Evolutionary conservation across 106 monocot genomes (phyloP).

Genomic region (Posidonia australis): DNA sequence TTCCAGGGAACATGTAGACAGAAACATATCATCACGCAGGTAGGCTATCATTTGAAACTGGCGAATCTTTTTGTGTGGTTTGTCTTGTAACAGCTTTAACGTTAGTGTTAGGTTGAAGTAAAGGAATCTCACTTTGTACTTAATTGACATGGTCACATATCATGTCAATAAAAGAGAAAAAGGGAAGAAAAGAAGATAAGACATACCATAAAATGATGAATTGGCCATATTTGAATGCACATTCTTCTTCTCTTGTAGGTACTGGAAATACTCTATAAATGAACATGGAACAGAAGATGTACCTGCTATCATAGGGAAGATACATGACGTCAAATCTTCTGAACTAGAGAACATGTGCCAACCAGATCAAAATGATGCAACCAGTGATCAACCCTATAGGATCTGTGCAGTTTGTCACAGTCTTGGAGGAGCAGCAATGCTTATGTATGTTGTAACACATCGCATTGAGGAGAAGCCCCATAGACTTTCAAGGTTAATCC

Average conservation of each 20-base stretch:
- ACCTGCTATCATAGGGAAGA: constrained; percentile 82
- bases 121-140: neutral
- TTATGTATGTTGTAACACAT: constrained; percentile 77
- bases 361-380: constrained; percentile 9
- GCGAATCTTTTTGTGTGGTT: neutral
- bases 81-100: neutral
- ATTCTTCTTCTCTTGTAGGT: constrained; percentile 33
- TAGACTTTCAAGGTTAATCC: constrained; percentile 59
- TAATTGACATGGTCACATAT: neutral
- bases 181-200: neutral
- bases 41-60: constrained; percentile 16
- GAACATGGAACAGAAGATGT: constrained; percentile 89
- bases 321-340: constrained; percentile 76
- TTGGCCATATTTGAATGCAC: neutral
- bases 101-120: neutral
- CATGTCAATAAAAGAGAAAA: neutral
- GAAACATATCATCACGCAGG: constrained; percentile 80
- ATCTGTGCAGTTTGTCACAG: constrained; percentile 75
- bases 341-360: constrained; percentile 29
- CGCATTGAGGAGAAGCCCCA: constrained; percentile 56
- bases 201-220: neutral
- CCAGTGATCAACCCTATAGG: constrained; percentile 48
- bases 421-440: constrained; percentile 86
- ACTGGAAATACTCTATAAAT: constrained; percentile 95
- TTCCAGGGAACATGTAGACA: constrained; percentile 84